phyloP scores from a whole-genome alignment of 2,329 filamentous ascomycete species.

The Venturia pyrina region DNA sequence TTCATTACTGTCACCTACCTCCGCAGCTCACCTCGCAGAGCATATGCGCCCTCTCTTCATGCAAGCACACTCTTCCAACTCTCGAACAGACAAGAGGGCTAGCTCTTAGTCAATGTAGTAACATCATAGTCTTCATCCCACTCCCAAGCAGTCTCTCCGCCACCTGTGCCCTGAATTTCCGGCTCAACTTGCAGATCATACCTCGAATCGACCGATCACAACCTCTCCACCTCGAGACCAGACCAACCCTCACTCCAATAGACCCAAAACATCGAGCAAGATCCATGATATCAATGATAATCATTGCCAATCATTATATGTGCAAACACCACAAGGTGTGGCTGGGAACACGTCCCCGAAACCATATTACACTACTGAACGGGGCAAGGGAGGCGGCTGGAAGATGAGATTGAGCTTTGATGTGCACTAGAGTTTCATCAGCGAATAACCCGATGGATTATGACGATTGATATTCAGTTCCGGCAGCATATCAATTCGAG shows the following conservation, averaged over 20 bases:
- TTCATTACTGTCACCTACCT: neutral
- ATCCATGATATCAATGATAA: neutral
- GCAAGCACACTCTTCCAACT: too few relatives aligned
- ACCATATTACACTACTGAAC: neutral
- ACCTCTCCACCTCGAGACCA: neutral
- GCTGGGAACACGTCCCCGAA: neutral
- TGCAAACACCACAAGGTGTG: neutral
- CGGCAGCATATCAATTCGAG: neutral
- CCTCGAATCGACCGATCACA: too few relatives aligned
- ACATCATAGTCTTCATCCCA: too few relatives aligned
- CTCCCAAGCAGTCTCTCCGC: too few relatives aligned
- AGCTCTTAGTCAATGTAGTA: too few relatives aligned
- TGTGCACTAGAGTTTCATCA: neutral
- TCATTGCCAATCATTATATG: neutral
- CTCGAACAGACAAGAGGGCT: too few relatives aligned
- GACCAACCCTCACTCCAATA: neutral
- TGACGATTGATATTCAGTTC: neutral
- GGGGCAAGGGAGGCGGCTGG: neutral
- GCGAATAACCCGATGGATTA: neutral
- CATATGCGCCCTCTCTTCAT: neutral
- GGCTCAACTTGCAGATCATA: too few relatives aligned
- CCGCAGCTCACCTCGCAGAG: neutral
- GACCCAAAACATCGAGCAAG: neutral
- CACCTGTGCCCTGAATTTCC: too few relatives aligned
- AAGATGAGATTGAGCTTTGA: neutral